Evolutionary conservation across 768 basidiomycete species (phyloP), one percentile per base, ranked within the genome.

Genomic region (Hygrocybe coccinea): DNA sequence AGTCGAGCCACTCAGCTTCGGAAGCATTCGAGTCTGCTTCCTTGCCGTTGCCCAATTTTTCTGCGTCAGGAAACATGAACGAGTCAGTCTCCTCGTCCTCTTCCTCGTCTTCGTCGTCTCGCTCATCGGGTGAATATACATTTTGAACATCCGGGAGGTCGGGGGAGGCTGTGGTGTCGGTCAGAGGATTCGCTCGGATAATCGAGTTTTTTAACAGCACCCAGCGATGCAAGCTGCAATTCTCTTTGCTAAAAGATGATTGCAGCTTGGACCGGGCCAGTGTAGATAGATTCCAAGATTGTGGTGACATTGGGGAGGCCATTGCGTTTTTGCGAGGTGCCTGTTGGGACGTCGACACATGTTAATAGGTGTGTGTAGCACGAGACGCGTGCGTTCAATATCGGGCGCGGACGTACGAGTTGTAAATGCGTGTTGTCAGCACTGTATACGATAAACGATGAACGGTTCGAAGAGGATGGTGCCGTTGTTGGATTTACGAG

Each of bases 141-240:
- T 65, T 55, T 50, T 61, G 65, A 49, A 60, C 54, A 60, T 54
- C 43, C 22, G 53, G 38, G 25, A 11, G 33, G 35, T 67, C 57
- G 57, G 59, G 55, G 22, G 67, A 61, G 54, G 73, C 64, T 52
- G 76, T 46, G 61, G 69, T 69, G 63, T 15, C 58, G 60, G 66
- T 59, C 37, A 65, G 62, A 56, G 76, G 72, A 50, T 79, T 76
- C 58, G 83, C 78, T 62, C 76, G 77, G 61, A 82, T 71, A 59
- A 90, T 79, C 29, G 87, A 89, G 69, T 91, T 92, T 85, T 91
- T 91, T 67, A 91, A 79, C 56, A 92, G 78, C 51, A 92, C 89
- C 87, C 87, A 90, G 67, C 89, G 87, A 66, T 89, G 87, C 74
- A 91, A 80, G 73, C 83, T 88, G 76, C 79, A 78, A 60, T 71